These are phyloP conservation scores for Ogataea hybrid DNA, from an alignment of 1,139 yeast genomes.

Conservation along the genomic window DNA sequence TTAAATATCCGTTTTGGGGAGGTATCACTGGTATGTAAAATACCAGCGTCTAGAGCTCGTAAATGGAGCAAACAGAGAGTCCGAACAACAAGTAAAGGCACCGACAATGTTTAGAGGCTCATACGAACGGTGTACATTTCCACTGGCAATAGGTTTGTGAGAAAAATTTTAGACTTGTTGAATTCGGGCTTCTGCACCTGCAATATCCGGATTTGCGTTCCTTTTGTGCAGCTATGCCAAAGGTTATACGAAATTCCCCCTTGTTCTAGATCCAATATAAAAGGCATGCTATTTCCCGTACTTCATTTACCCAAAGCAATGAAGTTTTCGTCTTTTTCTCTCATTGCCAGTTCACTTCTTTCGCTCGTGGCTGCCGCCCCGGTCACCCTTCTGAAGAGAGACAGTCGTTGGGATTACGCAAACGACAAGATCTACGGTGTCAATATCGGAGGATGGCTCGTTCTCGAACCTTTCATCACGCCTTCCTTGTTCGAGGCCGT, in stretches of 20 bases:
- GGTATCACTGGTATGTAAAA: not conserved
- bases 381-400: slow-evolving; percentile 24
- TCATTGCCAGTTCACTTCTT: slow-evolving; percentile 4
- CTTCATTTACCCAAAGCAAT: slow-evolving; percentile 1
- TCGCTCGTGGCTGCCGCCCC: slow-evolving; percentile 23
- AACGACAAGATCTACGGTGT: slow-evolving; percentile 42
- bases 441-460: slow-evolving; percentile 65
- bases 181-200: slow-evolving; percentile 3
- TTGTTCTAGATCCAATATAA: slow-evolving; percentile 2
- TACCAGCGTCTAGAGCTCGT: not conserved
- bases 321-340: slow-evolving; percentile 10
- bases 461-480: slow-evolving; percentile 63
- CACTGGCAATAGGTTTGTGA: not conserved
- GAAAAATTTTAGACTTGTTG: not conserved
- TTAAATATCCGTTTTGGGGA: slow-evolving; percentile 6
- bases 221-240: slow-evolving; percentile 1
- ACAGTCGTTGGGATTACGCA: slow-evolving; percentile 31
- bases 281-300: not conserved
- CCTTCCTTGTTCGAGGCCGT: slow-evolving; percentile 53
- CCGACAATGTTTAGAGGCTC: not conserved
- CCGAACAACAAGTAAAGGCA: not conserved
- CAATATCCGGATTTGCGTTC: slow-evolving; percentile 8
- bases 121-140: not conserved
- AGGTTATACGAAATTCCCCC: slow-evolving; percentile 7
- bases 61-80: not conserved